Evolutionary conservation across 75 land plant genomes (phyloP).

Genomic region (Selaginella tamariscina): DNA sequence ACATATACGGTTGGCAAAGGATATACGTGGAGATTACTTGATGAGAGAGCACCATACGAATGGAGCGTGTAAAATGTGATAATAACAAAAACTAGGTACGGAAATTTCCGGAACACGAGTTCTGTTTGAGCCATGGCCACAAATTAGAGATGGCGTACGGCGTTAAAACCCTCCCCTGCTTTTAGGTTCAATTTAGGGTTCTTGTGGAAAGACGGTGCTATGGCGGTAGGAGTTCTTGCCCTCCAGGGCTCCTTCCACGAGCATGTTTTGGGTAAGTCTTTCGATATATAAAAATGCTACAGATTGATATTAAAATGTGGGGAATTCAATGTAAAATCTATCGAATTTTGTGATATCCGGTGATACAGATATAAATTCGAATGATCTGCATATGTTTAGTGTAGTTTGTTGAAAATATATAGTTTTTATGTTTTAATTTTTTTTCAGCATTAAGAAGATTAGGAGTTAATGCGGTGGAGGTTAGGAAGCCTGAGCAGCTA

Average conservation of each 20-base stretch:
- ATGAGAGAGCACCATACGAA: conserved; percentile 61
- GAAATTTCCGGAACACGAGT: too few species aligned
- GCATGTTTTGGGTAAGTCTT: conserved; percentile 39
- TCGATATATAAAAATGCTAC: not conserved
- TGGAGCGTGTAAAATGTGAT: conserved; percentile 39
- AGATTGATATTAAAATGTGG: not conserved
- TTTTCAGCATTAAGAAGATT: conserved; percentile 53
- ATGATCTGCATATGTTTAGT: not conserved
- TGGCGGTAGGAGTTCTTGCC: conserved; percentile 65
- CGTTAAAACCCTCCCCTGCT: too few species aligned
- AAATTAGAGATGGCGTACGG: too few species aligned
- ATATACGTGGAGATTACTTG: conserved; percentile 86
- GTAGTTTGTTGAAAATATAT: not conserved
- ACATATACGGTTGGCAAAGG: conserved; percentile 73
- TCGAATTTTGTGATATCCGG: not conserved
- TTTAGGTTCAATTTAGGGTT: too few species aligned
- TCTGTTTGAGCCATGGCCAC: too few species aligned
- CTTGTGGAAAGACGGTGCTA: too few species aligned
- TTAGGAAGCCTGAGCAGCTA: conserved; percentile 86
- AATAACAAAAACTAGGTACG: too few species aligned
- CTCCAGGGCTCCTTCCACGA: conserved; percentile 76
- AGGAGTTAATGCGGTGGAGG: conserved; percentile 75
- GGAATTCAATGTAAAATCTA: not conserved
- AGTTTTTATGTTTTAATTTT: not conserved
- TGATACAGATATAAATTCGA: not conserved